A percentile compares a stretch with the other conserved stretches of the same genome.
Conservation (phyloP, 2,329 filamentous ascomycete species). For the Zasmidium cellare region DNA sequence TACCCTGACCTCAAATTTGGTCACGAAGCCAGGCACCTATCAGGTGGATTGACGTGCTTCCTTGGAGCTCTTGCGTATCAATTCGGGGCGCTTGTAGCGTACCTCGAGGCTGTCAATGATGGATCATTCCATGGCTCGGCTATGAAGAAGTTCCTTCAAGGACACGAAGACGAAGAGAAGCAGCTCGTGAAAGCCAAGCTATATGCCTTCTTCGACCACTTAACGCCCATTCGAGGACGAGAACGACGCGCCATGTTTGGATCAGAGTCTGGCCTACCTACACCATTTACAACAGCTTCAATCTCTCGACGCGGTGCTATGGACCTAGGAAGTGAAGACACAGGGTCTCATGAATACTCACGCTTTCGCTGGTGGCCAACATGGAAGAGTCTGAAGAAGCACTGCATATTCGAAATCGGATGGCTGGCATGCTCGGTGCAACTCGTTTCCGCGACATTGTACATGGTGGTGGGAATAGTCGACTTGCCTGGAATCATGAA, state of each 20-base stretch:
- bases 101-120: constrained; percentile 30
- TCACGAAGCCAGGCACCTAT: constrained; percentile 7
- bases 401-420: constrained; percentile 28
- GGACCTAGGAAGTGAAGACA: constrained; percentile 5
- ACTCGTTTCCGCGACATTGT: constrained; percentile 27
- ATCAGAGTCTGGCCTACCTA: background rate
- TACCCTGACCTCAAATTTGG: constrained; percentile 12
- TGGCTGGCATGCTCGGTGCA: constrained; percentile 28
- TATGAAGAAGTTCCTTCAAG: constrained; percentile 25
- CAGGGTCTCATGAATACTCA: background rate
- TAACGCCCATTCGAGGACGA: background rate
- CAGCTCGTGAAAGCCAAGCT: constrained; percentile 25
- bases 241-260: background rate
- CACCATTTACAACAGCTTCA: background rate
- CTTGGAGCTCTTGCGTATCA: constrained; percentile 27
- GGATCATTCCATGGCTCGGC: constrained; percentile 26
- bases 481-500: constrained; percentile 25
- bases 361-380: constrained; percentile 9
- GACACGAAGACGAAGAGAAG: constrained; percentile 24
- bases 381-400: constrained; percentile 22
- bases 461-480: constrained; percentile 20
- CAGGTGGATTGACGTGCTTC: constrained; percentile 21
- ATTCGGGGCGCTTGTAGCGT: constrained; percentile 24
- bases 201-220: constrained; percentile 6
- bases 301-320: constrained; percentile 1